phyloP scores from a whole-genome alignment of 805 yeast genomes.

The Candida wancherniae region DNA sequence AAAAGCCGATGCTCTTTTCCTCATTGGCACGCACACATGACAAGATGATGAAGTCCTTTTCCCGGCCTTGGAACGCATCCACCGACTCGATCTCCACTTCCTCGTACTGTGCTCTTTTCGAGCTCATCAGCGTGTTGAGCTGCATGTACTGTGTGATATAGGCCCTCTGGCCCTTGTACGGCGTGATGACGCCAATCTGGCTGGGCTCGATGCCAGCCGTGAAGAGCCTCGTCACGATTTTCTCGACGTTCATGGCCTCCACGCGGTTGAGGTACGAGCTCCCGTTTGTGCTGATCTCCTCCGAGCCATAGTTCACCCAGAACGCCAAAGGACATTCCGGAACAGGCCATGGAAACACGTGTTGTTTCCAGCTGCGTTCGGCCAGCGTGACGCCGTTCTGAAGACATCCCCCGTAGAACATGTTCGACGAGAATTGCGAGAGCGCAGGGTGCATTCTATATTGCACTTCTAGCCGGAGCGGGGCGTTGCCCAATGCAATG shows the following conservation, averaged over 20 bases:
- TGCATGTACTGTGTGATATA: slow-evolving; percentile 75
- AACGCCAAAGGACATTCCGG: slow-evolving; percentile 88
- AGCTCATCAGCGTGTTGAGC: slow-evolving; percentile 45
- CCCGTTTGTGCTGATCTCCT: slow-evolving; percentile 80
- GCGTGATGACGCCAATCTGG: slow-evolving; percentile 82
- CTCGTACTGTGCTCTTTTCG: slow-evolving; percentile 52
- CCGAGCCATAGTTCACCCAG: slow-evolving; percentile 86
- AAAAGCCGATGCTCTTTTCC: slow-evolving; percentile 37
- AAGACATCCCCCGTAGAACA: slow-evolving; percentile 87
- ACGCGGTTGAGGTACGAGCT: slow-evolving; percentile 78
- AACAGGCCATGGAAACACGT: slow-evolving; percentile 89
- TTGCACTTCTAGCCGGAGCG: slow-evolving; percentile 84
- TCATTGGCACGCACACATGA: slow-evolving; percentile 44
- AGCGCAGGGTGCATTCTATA: slow-evolving; percentile 92
- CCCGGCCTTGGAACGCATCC: slow-evolving; percentile 43
- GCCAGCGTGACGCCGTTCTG: slow-evolving; percentile 87
- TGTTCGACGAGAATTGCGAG: slow-evolving; percentile 82
- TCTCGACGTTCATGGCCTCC: slow-evolving; percentile 87
- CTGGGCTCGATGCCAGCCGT: slow-evolving; percentile 72
- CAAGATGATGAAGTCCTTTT: slow-evolving; percentile 40
- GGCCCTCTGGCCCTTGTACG: slow-evolving; percentile 91
- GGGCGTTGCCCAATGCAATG: slow-evolving; percentile 74
- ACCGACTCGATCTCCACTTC: slow-evolving; percentile 75
- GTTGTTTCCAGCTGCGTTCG: slow-evolving; percentile 51
- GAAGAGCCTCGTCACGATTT: slow-evolving; percentile 65